A percentile compares a stretch with the other conserved stretches of the same genome.
These are phyloP conservation scores for Ilyonectria robusta DNA, from an alignment of 2,329 filamentous ascomycete genomes.

Conservation along the genomic window DNA sequence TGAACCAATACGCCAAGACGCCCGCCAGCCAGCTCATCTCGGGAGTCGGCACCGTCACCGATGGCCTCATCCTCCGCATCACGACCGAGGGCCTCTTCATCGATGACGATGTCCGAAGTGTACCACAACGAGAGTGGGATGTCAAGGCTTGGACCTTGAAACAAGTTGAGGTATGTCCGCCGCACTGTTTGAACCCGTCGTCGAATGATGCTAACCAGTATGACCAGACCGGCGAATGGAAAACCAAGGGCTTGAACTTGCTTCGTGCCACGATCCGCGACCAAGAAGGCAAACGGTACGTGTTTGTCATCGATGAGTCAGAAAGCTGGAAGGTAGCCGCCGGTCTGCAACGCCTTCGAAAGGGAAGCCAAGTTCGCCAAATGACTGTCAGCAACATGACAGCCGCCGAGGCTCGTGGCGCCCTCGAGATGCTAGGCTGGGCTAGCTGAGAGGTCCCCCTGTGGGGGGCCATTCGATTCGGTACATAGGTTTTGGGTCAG, in stretches of 20 bases:
- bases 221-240: constrained; percentile 68
- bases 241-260: constrained; percentile 70
- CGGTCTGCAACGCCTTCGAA: constrained; percentile 72
- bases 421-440: constrained; percentile 74
- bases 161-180: constrained; percentile 86
- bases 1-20: constrained; percentile 89
- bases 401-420: constrained; percentile 66
- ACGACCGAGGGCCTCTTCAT: constrained; percentile 97
- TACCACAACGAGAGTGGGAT: constrained; percentile 98
- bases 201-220: constrained; percentile 64
- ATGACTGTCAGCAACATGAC: constrained; percentile 72
- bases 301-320: constrained; percentile 75
- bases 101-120: constrained; percentile 91
- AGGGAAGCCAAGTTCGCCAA: constrained; percentile 72
- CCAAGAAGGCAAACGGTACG: constrained; percentile 75
- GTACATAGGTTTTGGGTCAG: constrained; percentile 45
- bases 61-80: constrained; percentile 92
- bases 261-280: constrained; percentile 75
- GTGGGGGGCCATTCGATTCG: constrained; percentile 39
- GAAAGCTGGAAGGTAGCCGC: constrained; percentile 78
- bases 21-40: constrained; percentile 92
- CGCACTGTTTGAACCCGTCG: constrained; percentile 67
- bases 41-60: constrained; percentile 87
- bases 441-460: constrained; percentile 38
- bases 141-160: constrained; percentile 98